Conservation (phyloP, 306 rosid genomes). For the Cicer cuneatum region DNA sequence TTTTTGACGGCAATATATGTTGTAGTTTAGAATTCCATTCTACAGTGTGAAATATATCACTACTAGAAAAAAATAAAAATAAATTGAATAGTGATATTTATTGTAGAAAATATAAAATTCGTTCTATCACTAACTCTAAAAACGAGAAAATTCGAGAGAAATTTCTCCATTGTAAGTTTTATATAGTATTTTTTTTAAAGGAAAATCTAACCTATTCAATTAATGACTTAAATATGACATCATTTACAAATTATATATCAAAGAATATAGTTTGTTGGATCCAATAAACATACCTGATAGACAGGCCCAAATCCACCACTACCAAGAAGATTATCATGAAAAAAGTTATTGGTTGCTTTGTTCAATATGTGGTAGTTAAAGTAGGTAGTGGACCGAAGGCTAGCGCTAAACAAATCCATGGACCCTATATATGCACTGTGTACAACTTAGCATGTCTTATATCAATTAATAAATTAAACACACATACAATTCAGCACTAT, state of each 20-base stretch:
- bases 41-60: too few relatives aligned
- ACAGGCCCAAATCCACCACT: conserved; percentile 94
- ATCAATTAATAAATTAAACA: too few relatives aligned
- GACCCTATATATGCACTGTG: neutral
- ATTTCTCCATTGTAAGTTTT: too few relatives aligned
- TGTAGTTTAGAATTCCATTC: neutral
- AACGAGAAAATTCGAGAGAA: too few relatives aligned
- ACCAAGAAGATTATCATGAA: conserved; percentile 65
- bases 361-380: conserved; percentile 66
- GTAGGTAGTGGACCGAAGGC: conserved; percentile 53
- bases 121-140: too few relatives aligned
- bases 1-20: neutral
- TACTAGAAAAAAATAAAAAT: too few relatives aligned
- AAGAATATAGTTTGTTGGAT: neutral
- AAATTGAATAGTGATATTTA: too few relatives aligned
- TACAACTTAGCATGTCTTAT: neutral
- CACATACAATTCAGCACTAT: too few relatives aligned
- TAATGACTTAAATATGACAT: too few relatives aligned
- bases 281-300: conserved; percentile 59
- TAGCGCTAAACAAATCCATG: conserved; percentile 48
- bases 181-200: too few relatives aligned
- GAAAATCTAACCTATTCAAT: too few relatives aligned
- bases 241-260: neutral
- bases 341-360: conserved; percentile 75
- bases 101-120: too few relatives aligned